phyloP scores from a whole-genome alignment of 208 protist species.

The Trypanosoma conorhini region DNA sequence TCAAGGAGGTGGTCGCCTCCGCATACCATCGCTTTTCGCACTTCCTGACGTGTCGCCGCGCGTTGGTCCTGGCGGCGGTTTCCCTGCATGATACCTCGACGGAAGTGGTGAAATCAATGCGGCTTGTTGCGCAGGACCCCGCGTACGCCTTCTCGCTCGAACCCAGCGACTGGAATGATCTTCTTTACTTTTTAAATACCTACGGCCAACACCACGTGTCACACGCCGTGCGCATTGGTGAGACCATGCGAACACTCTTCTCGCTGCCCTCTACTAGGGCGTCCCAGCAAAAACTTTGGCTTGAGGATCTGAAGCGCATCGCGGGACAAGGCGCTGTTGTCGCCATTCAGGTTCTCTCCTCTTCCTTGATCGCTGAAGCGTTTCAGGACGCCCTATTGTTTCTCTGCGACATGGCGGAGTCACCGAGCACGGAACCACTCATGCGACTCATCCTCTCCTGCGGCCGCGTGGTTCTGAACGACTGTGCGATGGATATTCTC shows the following conservation, averaged over 20 bases:
- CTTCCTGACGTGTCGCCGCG: conserved; percentile 76
- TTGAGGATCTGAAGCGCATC: conserved; percentile 54
- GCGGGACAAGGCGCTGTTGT: conserved; percentile 70
- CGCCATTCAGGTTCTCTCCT: conserved; percentile 59
- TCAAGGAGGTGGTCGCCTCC: conserved; percentile 73
- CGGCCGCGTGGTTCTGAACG: conserved; percentile 72
- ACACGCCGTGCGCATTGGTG: conserved; percentile 58
- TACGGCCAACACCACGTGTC: conserved; percentile 62
- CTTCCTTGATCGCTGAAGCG: conserved; percentile 49
- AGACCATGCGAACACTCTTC: conserved; percentile 69
- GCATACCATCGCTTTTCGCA: conserved; percentile 72
- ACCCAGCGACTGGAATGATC: conserved; percentile 73
- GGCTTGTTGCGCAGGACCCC: conserved; percentile 34
- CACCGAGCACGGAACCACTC: conserved; percentile 60
- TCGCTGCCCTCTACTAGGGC: conserved; percentile 41
- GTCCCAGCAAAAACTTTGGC: conserved; percentile 56
- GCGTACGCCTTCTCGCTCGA: conserved; percentile 54
- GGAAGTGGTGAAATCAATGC: conserved; percentile 48
- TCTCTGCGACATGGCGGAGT: conserved; percentile 71
- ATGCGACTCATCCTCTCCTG: conserved; percentile 65
- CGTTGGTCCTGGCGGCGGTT: conserved; percentile 72
- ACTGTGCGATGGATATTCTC: conserved; percentile 51
- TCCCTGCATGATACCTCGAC: conserved; percentile 46
- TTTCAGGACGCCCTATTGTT: conserved; percentile 66
- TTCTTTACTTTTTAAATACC: conserved; percentile 71